Conservation (phyloP, 768 basidiomycete species). For the Agaricus subrufescens region DNA sequence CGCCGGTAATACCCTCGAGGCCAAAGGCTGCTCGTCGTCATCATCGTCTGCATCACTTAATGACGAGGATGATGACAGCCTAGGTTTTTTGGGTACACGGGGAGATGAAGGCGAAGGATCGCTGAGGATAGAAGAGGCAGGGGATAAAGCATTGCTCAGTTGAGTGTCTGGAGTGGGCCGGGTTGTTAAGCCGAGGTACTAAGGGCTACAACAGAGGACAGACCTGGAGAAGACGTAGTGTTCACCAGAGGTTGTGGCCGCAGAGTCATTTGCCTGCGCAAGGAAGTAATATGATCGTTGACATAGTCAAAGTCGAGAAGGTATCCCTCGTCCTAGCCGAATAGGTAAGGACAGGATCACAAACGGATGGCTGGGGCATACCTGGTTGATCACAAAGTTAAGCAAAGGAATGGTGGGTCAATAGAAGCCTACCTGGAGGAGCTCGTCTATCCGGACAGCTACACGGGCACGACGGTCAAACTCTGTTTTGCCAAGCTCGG, state of each 20-base stretch:
- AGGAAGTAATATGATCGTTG: slow-evolving; percentile 63
- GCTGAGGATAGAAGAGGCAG: slow-evolving; percentile 46
- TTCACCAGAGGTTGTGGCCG: slow-evolving; percentile 43
- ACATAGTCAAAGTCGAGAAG: slow-evolving; percentile 77
- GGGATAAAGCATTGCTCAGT: slow-evolving; percentile 32
- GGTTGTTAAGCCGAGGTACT: neutral
- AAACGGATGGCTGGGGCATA: slow-evolving; percentile 2
- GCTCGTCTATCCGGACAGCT: slow-evolving; percentile 77
- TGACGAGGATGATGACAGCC: slow-evolving; percentile 45
- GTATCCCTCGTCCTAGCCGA: slow-evolving; percentile 60
- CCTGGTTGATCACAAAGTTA: slow-evolving; percentile 5
- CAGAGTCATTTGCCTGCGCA: slow-evolving; percentile 66
- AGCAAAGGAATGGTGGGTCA: slow-evolving; percentile 11
- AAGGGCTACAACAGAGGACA: slow-evolving; percentile 13
- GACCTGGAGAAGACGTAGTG: slow-evolving; percentile 49
- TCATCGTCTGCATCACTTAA: slow-evolving; percentile 49
- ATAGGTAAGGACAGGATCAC: neutral
- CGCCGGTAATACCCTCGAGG: slow-evolving; percentile 27
- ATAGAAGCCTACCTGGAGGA: slow-evolving; percentile 55
- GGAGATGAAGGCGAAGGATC: slow-evolving; percentile 42
- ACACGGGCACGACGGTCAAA: slow-evolving; percentile 69
- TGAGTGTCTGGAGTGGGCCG: slow-evolving; percentile 21
- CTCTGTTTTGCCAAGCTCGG: slow-evolving; percentile 53
- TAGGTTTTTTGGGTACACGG: slow-evolving; percentile 45
- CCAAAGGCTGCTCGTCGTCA: slow-evolving; percentile 56